phyloP scores from a whole-genome alignment of 2,329 filamentous ascomycete genomes.

The Xylariaceae sp. region DNA sequence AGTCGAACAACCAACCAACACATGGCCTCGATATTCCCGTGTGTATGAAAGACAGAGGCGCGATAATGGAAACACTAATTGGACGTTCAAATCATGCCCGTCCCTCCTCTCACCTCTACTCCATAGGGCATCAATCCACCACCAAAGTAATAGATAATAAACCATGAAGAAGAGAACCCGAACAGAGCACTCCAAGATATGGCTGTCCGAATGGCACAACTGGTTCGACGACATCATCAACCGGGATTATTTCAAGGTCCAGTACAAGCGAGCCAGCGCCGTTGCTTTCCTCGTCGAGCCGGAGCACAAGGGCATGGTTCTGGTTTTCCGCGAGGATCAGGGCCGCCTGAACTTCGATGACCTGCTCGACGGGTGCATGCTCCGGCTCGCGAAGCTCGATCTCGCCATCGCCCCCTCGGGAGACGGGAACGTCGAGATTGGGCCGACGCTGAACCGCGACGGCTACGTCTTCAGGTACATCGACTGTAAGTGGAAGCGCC shows the following conservation, averaged over 20 bases:
- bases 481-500: neutral
- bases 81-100: neutral
- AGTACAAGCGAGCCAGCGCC: neutral
- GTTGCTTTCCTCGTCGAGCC: constrained; percentile 1
- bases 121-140: no score
- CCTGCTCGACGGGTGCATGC: neutral
- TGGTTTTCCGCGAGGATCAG: neutral
- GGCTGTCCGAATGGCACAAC: neutral
- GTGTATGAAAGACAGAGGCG: neutral
- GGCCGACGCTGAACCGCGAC: neutral
- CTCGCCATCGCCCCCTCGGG: neutral
- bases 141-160: neutral
- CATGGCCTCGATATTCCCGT: neutral
- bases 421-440: neutral
- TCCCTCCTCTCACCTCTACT: neutral
- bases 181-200: neutral
- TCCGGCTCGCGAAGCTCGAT: neutral
- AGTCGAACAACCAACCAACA: neutral
- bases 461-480: neutral
- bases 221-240: neutral
- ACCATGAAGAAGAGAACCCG: neutral
- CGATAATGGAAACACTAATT: neutral
- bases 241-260: neutral
- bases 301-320: neutral
- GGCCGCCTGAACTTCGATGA: neutral